These are phyloP conservation scores for Sextonia rubra DNA, from an alignment of 164 flowering plant species.

Conservation along the genomic window DNA sequence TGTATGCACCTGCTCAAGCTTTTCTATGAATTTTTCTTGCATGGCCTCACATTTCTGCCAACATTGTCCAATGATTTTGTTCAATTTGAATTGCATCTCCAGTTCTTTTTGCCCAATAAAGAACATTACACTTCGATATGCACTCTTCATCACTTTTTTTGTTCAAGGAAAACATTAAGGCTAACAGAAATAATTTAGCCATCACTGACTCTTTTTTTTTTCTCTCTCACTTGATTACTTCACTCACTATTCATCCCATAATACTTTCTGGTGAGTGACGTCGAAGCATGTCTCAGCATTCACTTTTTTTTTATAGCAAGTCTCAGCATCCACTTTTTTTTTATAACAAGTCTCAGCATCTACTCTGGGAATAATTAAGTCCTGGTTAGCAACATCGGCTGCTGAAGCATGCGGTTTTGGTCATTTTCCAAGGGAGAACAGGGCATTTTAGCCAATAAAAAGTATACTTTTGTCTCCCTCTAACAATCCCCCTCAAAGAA, in stretches of 20 bases:
- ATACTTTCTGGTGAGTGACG: not conserved
- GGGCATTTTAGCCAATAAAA: not conserved
- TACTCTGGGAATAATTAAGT: not conserved
- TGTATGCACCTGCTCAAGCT: conserved; percentile 83
- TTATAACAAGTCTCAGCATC: not conserved
- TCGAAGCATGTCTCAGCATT: too few relatives aligned
- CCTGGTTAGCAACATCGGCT: not conserved
- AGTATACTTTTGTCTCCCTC: not conserved
- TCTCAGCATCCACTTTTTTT: too few relatives aligned
- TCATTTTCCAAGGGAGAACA: not conserved
- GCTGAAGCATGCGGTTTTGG: not conserved
- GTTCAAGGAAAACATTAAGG: conserved; percentile 37
- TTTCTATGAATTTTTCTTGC: conserved; percentile 90
- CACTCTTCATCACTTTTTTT: conserved; percentile 84
- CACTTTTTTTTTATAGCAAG: too few relatives aligned
- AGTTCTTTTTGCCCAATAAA: conserved; percentile 87
- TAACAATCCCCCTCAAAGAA: not conserved
- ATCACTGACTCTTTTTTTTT: not conserved
- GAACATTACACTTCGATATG: conserved; percentile 93
- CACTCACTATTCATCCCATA: not conserved
- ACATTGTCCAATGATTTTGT: conserved; percentile 74
- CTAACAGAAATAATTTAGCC: not conserved
- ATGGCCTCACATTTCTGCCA: conserved; percentile 87
- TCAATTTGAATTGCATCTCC: conserved; percentile 72
- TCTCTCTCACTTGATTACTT: too few relatives aligned